phyloP scores from a whole-genome alignment of 2,329 filamentous ascomycete species.

The Sclerotinia subarctica region DNA sequence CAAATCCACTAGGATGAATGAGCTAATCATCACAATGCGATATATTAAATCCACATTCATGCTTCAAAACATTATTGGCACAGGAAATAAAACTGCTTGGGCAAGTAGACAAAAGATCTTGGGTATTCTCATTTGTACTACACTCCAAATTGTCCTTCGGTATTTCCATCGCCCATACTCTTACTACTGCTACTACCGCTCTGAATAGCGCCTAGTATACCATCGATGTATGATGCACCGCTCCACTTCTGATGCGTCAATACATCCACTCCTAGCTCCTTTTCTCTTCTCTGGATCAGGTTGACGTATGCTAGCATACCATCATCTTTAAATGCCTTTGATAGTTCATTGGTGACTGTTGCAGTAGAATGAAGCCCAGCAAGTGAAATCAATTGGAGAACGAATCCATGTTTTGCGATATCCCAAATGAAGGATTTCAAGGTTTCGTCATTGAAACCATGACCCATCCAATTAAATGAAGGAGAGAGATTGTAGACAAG shows the following conservation, averaged over 20 bases:
- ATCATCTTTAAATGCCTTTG: slow-evolving; percentile 77
- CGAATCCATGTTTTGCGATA: slow-evolving; percentile 81
- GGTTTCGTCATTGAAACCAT: slow-evolving; percentile 80
- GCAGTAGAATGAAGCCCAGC: slow-evolving; percentile 66
- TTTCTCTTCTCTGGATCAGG: slow-evolving; percentile 82
- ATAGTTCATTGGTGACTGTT: slow-evolving; percentile 68
- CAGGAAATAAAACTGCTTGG: neutral
- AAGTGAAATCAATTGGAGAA: slow-evolving; percentile 64
- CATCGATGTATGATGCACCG: slow-evolving; percentile 74
- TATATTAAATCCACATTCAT: too few relatives aligned
- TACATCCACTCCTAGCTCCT: slow-evolving; percentile 58
- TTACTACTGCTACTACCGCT: slow-evolving; percentile 84
- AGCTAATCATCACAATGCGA: too few relatives aligned
- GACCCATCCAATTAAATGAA: slow-evolving; percentile 97
- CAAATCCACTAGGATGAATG: too few relatives aligned
- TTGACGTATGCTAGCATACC: slow-evolving; percentile 99
- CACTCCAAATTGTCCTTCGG: slow-evolving; percentile 63
- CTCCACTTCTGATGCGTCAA: slow-evolving; percentile 49
- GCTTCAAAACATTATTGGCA: neutral
- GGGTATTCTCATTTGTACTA: neutral
- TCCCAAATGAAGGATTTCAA: slow-evolving; percentile 96
- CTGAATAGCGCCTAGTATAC: slow-evolving; percentile 84
- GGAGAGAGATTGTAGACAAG: slow-evolving; percentile 96
- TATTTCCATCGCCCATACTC: slow-evolving; percentile 95
- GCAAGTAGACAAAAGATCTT: neutral